Evolutionary conservation across 495 filamentous ascomycete genomes (phyloP).

Genomic region (Podospora conica): DNA sequence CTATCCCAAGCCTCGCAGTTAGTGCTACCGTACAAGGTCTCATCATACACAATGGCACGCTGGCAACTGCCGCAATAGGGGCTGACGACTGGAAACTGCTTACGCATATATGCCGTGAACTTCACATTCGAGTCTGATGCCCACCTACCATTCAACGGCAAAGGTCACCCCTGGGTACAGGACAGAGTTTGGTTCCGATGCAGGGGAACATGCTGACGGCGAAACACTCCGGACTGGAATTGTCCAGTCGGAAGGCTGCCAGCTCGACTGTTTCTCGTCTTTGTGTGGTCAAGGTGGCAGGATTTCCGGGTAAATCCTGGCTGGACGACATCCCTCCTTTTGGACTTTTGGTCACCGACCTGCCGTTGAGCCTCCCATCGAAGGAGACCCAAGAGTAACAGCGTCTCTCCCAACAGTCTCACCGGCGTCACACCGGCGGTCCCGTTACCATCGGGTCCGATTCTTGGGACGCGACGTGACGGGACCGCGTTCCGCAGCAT

Average conservation of each 20-base stretch:
- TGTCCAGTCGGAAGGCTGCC: background rate
- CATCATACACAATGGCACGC: background rate
- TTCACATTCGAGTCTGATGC: background rate
- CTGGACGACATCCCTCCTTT: background rate
- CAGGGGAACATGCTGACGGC: background rate
- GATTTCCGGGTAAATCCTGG: background rate
- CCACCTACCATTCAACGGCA: background rate
- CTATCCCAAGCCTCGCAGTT: background rate
- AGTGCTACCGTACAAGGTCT: no score
- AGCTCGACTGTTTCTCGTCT: background rate
- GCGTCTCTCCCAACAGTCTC: background rate
- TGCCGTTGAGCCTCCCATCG: background rate
- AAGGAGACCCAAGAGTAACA: background rate
- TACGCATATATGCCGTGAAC: background rate
- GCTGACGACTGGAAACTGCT: background rate
- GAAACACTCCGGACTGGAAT: background rate
- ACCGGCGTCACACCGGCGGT: background rate
- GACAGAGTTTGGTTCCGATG: background rate
- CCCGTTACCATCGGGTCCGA: background rate
- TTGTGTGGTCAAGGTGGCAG: background rate
- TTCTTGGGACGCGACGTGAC: background rate
- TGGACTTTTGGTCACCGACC: background rate
- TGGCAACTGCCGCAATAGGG: background rate
- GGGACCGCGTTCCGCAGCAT: background rate
- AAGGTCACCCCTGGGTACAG: background rate